Evolutionary conservation across 1,284 basidiomycete species (phyloP).

Genomic region (Trametes sp.): DNA sequence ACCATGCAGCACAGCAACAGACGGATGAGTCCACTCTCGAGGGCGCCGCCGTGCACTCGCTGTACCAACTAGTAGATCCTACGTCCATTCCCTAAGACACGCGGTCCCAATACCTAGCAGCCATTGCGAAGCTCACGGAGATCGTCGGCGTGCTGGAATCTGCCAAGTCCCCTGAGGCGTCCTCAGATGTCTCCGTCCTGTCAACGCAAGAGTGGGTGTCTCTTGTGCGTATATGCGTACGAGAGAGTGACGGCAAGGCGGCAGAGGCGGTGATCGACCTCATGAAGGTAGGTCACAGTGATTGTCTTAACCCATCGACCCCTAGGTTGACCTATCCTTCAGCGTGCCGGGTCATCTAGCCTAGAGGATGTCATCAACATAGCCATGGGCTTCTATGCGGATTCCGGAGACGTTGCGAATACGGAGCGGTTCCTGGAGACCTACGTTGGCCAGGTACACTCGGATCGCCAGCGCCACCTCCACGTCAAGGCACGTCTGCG

Average conservation of each 20-base stretch:
- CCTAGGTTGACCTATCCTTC: neutral
- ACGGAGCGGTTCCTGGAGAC: constrained; percentile 56
- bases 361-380: constrained; percentile 51
- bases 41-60: constrained; percentile 6
- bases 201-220: constrained; percentile 59
- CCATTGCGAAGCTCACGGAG: constrained; percentile 29
- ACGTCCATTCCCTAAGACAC: constrained; percentile 6
- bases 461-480: constrained; percentile 66
- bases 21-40: constrained; percentile 18
- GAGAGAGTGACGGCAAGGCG: constrained; percentile 42
- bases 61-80: constrained; percentile 26
- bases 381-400: constrained; percentile 59
- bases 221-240: constrained; percentile 49
- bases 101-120: constrained; percentile 19
- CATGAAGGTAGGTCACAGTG: constrained; percentile 65
- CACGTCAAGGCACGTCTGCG: constrained; percentile 69
- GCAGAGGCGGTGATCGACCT: constrained; percentile 47
- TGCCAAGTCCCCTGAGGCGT: too few species aligned
- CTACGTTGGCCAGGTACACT: constrained; percentile 49
- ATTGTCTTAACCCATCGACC: too few species aligned
- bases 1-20: constrained; percentile 12
- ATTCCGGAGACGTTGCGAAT: constrained; percentile 51
- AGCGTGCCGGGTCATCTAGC: constrained; percentile 48
- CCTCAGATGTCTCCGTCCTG: constrained; percentile 41
- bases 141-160: constrained; percentile 23